Evolutionary conservation across 495 filamentous ascomycete species (phyloP), one percentile per base, ranked within the genome.

Genomic region (Daldinia bambusicola): DNA sequence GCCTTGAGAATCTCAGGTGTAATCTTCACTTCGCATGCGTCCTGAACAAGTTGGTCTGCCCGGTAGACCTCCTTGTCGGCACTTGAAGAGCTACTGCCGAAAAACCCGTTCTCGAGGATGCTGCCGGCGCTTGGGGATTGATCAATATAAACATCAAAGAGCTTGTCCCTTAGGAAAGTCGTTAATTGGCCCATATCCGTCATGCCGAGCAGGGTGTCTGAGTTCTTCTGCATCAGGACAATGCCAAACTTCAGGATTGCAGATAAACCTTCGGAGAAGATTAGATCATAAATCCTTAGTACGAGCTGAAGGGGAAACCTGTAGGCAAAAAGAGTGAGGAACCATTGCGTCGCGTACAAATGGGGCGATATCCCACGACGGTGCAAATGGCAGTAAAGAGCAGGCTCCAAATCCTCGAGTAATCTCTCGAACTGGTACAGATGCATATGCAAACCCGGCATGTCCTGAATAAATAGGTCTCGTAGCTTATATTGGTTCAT

Each of bases 331-430:
- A 99, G 86, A 6, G 95, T 99, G 48, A 99, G 88, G 79, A 98
- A 98, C 95, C 95, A 99, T 78, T 98, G 95, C 0, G 95, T 98
- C 48, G 95, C 95, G 76, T 99, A 99, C 8, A 99, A 84, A 72
- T 97, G 91, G 0, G 96, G 93, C 45, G 90, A 90, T 40, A 98
- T 95, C 26, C 91, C 90, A 48, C 92, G 90, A 59, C 95, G 90
- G 67, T 91, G 90, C 45, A 99, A 88, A 81, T 99, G 95, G 77
- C 95, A 98, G 80, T 95, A 98, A 2, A 98, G 85, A 31, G 93
- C 93, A 1, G 95, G 95, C 72, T 98, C 95, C 43, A 95, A 81
- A 74, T 99, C 95, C 80, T 99, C 95, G 14, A 99, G 86, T 4
- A 98, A 84, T 40, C 95, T 90, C 82, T 97, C 95, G 76, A 98